Conservation (phyloP, 805 yeast genomes). For the Pichia manshurica region DNA sequence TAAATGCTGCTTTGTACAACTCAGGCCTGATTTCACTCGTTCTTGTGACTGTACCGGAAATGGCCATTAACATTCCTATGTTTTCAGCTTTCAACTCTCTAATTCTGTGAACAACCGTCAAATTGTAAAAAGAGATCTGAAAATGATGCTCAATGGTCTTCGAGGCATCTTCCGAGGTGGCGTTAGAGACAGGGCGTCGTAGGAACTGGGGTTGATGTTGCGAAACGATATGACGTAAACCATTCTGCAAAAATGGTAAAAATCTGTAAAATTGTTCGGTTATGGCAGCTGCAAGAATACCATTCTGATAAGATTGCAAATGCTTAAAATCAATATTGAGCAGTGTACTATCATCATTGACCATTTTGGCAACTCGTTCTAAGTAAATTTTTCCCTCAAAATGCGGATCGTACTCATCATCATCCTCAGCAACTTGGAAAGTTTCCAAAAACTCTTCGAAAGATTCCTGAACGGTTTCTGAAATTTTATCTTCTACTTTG, state of each 20-base stretch:
- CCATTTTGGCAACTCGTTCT: conserved; percentile 78
- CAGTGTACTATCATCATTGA: conserved; percentile 65
- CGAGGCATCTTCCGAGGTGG: conserved; percentile 33
- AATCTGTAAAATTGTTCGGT: conserved; percentile 90
- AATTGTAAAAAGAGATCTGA: conserved; percentile 81
- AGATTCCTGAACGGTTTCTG: conserved; percentile 87
- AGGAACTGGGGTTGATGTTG: conserved; percentile 70
- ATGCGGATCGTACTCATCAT: conserved; percentile 31
- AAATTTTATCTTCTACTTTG: conserved; percentile 84
- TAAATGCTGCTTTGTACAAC: conserved; percentile 75
- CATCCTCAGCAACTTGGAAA: conserved; percentile 38
- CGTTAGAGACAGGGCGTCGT: conserved; percentile 35
- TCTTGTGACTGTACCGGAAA: conserved; percentile 93
- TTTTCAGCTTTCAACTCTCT: conserved; percentile 87
- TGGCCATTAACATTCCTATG: conserved; percentile 76
- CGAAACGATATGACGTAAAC: conserved; percentile 66
- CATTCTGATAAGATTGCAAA: conserved; percentile 67
- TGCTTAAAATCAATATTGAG: conserved; percentile 84
- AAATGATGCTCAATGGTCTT: conserved; percentile 65
- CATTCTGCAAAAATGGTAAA: conserved; percentile 74
- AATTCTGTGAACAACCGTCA: conserved; percentile 76
- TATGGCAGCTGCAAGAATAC: conserved; percentile 84
- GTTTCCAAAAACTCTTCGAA: conserved; percentile 80
- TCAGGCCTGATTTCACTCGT: conserved; percentile 97
- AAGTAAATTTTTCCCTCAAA: conserved; percentile 59